These are phyloP conservation scores for Rhizodiscina lignyota DNA, from an alignment of 495 filamentous ascomycete genomes.

Conservation along the genomic window DNA sequence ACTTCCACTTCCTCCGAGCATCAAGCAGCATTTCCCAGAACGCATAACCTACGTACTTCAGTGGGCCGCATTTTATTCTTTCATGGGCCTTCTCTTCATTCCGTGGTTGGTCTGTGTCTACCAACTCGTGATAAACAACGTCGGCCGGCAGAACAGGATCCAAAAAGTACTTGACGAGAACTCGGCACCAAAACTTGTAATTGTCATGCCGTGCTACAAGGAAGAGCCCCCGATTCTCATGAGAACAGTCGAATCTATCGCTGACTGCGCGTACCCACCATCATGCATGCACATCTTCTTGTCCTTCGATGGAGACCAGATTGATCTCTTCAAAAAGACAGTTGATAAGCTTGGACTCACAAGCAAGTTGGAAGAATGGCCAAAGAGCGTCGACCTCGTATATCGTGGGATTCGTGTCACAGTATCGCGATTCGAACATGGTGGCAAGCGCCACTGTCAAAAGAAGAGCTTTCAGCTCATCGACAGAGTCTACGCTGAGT, in stretches of 20 bases:
- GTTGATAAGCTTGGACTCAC: conserved; percentile 80
- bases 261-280: conserved; percentile 87
- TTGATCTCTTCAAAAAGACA: conserved; percentile 77
- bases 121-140: conserved; percentile 66
- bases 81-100: conserved; percentile 64
- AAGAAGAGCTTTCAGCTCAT: conserved; percentile 91
- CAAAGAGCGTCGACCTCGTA: conserved; percentile 76
- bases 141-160: conserved; percentile 67
- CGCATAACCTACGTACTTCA: conserved; percentile 55
- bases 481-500: conserved; percentile 81
- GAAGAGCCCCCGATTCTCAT: conserved; percentile 77
- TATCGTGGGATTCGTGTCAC: conserved; percentile 77
- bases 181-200: conserved; percentile 84
- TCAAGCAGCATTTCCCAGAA: conserved; percentile 53
- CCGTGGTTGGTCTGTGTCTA: conserved; percentile 93
- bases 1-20: conserved; percentile 59
- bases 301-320: conserved; percentile 81
- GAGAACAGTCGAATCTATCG: conserved; percentile 80
- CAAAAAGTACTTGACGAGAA: conserved; percentile 71
- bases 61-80: conserved; percentile 96
- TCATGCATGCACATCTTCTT: conserved; percentile 92
- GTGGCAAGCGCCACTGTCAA: conserved; percentile 87
- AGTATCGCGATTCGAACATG: conserved; percentile 83
- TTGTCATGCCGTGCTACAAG: conserved; percentile 96
- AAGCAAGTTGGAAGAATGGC: conserved; percentile 57